Percentiles rank a stretch among this genome's conserved stretches.
Evolutionary conservation across 352 stramenopile species (phyloP).

Genomic region (Pythium phragmitis): DNA sequence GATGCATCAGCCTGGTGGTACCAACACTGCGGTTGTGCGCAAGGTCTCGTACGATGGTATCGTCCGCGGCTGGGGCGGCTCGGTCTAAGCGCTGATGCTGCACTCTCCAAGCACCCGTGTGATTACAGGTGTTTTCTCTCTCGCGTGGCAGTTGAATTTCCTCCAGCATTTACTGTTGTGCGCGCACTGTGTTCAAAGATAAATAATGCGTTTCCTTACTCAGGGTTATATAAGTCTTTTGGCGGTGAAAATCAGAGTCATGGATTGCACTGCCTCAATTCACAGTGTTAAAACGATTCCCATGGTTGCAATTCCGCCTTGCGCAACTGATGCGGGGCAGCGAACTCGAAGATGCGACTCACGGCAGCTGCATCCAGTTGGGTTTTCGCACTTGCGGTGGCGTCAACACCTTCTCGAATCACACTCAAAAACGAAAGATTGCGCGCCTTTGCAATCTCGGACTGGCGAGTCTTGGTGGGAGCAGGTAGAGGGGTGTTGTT

Average conservation of each 20-base stretch:
- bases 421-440: slow-evolving; percentile 12
- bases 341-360: slow-evolving; percentile 7
- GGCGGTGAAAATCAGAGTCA: not conserved
- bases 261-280: too few relatives aligned
- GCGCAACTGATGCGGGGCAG: slow-evolving; percentile 4
- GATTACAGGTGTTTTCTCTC: too few relatives aligned
- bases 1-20: not conserved
- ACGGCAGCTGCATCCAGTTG: not conserved
- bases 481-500: not conserved
- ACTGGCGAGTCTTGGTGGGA: not conserved
- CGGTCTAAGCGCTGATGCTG: not conserved
- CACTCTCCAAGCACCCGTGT: too few relatives aligned
- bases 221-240: not conserved
- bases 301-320: not conserved
- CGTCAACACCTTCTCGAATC: not conserved
- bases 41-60: not conserved
- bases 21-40: not conserved
- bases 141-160: too few relatives aligned
- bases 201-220: too few relatives aligned
- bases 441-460: not conserved
- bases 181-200: too few relatives aligned
- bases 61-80: not conserved
- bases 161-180: too few relatives aligned
- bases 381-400: not conserved
- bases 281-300: not conserved